phyloP scores from a whole-genome alignment of 768 basidiomycete species.

The Pisolithus tinctorius region DNA sequence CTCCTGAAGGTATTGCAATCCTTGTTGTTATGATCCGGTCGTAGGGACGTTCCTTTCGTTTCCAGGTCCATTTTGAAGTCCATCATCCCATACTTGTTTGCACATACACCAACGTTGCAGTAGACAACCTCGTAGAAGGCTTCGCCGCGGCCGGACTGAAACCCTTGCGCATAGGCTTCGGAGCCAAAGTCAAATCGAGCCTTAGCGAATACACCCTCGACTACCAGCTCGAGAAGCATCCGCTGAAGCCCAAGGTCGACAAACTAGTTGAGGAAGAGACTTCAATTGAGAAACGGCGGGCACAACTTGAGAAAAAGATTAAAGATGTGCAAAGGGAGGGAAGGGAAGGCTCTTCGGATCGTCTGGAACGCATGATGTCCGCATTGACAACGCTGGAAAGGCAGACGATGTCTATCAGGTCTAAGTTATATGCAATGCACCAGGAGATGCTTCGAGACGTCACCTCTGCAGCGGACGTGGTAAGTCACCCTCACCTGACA shows the following conservation, averaged over 20 bases:
- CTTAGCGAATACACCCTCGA: constrained; percentile 58
- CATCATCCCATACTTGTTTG: constrained; percentile 84
- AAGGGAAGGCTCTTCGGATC: constrained; percentile 8
- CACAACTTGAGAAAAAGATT: constrained; percentile 22
- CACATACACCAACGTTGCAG: constrained; percentile 90
- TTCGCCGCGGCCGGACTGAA: constrained; percentile 54
- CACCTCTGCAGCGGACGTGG: constrained; percentile 64
- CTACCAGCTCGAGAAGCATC: constrained; percentile 55
- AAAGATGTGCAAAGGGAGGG: constrained; percentile 12
- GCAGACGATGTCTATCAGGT: constrained; percentile 27
- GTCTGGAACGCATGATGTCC: constrained; percentile 25
- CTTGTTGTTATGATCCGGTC: not conserved
- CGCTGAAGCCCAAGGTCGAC: constrained; percentile 40
- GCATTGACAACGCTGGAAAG: constrained; percentile 22
- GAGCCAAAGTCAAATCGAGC: constrained; percentile 50
- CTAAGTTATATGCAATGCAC: constrained; percentile 47
- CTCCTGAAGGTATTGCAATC: constrained; percentile 55
- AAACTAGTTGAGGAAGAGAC: constrained; percentile 34
- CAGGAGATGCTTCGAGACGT: constrained; percentile 61
- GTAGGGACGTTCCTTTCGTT: not conserved
- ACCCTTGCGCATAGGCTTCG: constrained; percentile 71
- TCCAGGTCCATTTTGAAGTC: constrained; percentile 69
- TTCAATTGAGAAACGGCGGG: constrained; percentile 16
- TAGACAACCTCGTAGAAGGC: constrained; percentile 84
- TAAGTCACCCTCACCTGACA: constrained; percentile 30